A percentile compares a stretch with the other conserved stretches of the same genome.
Conservation (phyloP, 1,139 yeast species). For the Pichia inconspicua region DNA sequence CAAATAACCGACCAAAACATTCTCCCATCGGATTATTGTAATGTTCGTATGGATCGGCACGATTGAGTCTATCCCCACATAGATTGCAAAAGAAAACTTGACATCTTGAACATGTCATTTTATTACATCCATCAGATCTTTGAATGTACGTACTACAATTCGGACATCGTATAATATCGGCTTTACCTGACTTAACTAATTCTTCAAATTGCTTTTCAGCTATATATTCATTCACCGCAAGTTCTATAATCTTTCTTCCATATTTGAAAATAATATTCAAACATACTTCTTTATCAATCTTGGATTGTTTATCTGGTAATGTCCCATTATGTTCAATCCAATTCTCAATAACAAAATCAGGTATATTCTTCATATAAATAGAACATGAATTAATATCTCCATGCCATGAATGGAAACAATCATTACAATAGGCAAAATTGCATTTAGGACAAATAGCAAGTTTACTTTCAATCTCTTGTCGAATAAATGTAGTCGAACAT, state of each 20-base stretch:
- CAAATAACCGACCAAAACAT: constrained; percentile 49
- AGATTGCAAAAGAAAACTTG: constrained; percentile 46
- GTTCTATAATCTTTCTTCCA: constrained; percentile 39
- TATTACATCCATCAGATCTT: constrained; percentile 60
- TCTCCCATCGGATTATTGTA: constrained; percentile 35
- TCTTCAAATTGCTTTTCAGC: constrained; percentile 44
- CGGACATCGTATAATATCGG: constrained; percentile 46
- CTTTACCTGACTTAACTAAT: constrained; percentile 35
- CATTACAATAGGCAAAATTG: constrained; percentile 50
- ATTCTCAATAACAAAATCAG: constrained; percentile 35
- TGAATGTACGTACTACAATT: constrained; percentile 48
- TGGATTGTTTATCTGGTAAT: constrained; percentile 19
- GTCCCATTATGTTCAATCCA: constrained; percentile 30
- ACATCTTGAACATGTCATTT: constrained; percentile 54
- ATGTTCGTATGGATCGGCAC: constrained; percentile 47
- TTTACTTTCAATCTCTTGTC: constrained; percentile 43
- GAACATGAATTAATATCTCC: constrained; percentile 46
- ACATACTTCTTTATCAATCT: constrained; percentile 21
- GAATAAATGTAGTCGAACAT: constrained; percentile 39
- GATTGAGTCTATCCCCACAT: constrained; percentile 40
- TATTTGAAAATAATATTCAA: constrained; percentile 38
- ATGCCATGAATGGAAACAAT: constrained; percentile 61
- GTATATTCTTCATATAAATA: constrained; percentile 31
- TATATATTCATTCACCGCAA: constrained; percentile 38
- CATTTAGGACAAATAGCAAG: constrained; percentile 49